These are phyloP conservation scores for Candida ipomoeae DNA, from an alignment of 805 yeast genomes.

Conservation along the genomic window DNA sequence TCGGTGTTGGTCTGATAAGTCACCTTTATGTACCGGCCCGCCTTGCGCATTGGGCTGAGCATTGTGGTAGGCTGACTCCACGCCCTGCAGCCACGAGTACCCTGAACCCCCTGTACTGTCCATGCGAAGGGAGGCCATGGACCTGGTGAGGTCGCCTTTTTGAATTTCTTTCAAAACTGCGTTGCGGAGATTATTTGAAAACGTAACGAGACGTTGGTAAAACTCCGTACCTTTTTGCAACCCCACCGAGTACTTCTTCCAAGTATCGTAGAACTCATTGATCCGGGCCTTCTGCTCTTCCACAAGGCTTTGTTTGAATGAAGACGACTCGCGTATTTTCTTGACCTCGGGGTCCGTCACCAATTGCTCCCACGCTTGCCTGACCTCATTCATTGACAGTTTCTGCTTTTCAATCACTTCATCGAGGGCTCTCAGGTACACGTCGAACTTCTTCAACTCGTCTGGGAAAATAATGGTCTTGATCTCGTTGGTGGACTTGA, in stretches of 20 bases:
- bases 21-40: not conserved
- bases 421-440: constrained; percentile 61
- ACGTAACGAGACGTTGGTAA: constrained; percentile 48
- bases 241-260: constrained; percentile 59
- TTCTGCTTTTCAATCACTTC: constrained; percentile 66
- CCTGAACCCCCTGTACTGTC: not conserved
- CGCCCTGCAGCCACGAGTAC: not conserved
- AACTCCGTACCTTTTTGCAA: constrained; percentile 57
- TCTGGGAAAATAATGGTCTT: constrained; percentile 53
- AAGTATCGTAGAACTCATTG: constrained; percentile 48
- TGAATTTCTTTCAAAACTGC: constrained; percentile 19
- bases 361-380: constrained; percentile 28
- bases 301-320: constrained; percentile 32
- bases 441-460: constrained; percentile 74
- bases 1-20: not conserved
- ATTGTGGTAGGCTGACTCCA: not conserved
- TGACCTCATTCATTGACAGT: constrained; percentile 35
- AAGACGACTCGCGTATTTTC: constrained; percentile 42
- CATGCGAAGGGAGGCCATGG: constrained; percentile 12
- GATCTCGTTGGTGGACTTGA: constrained; percentile 54
- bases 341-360: constrained; percentile 27
- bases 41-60: not conserved
- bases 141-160: constrained; percentile 3
- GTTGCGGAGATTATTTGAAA: constrained; percentile 26
- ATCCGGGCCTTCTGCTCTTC: constrained; percentile 31